These are phyloP conservation scores for Sordaria brevicollis DNA, from an alignment of 495 filamentous ascomycete species.

Conservation along the genomic window DNA sequence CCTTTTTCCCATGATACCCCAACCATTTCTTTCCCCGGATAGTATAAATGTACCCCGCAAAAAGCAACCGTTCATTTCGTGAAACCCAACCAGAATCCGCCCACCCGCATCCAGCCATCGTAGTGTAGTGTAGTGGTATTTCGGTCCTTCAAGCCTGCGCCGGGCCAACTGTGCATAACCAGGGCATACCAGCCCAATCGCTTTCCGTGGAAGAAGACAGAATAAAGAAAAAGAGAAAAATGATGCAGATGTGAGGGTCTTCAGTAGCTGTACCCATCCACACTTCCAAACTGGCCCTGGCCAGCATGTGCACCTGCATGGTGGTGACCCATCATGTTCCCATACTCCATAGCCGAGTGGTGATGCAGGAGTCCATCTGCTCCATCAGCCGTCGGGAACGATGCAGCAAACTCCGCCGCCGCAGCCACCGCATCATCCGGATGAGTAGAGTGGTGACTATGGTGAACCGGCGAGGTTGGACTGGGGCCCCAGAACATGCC, in stretches of 20 bases:
- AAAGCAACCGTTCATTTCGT: neutral
- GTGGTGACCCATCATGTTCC: slow-evolving; percentile 5
- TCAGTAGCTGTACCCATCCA: slow-evolving; percentile 10
- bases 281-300: neutral
- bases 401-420: neutral
- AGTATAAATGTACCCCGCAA: neutral
- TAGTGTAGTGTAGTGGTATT: neutral
- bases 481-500: slow-evolving; percentile 39
- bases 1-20: neutral
- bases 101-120: neutral
- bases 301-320: neutral
- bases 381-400: slow-evolving; percentile 15
- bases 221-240: neutral
- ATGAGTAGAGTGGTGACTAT: neutral
- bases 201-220: neutral
- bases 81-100: neutral
- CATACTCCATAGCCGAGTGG: slow-evolving; percentile 2
- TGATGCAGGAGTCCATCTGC: slow-evolving; percentile 19
- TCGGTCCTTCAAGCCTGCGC: neutral
- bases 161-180: neutral
- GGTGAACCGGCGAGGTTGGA: slow-evolving; percentile 15
- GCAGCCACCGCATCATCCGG: neutral
- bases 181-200: neutral
- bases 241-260: neutral
- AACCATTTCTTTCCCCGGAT: neutral